Base-by-base conservation (phyloP, 345 rosid species). In the Trapa bicornis region DNA sequence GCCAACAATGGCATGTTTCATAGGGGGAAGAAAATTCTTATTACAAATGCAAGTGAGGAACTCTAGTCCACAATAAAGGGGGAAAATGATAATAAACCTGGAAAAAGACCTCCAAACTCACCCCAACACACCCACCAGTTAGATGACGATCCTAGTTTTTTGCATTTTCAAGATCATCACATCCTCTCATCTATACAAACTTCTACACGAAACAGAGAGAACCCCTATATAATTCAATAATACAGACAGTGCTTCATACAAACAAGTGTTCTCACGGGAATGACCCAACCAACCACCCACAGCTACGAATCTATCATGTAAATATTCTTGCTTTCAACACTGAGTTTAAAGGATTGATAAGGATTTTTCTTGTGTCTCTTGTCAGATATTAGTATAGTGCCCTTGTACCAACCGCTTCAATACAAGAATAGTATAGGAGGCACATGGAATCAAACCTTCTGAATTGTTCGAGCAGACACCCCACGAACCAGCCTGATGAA, bases 401-500 rank as follows among this genome's bases (percentile, higher is more conserved):
- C 4, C 36, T n/a, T 2, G 16, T 10, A 32, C 32, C 38, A 58
- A 58, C 35, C 63, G 35, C 63, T 32, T 58, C 29, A 10, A 15
- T 33, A 16, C 63, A 58, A 58, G 10, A 32, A 58, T 14, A 32
- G 63, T n/a, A 58, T 58, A 0, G 17, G 60, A 6, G 35, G 4
- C 35, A 1, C 60, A 17, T 54, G 33, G 60, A 22, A 11, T 82
- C 81, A 87, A 69, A 84, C 81, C 79, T 87, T 92, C n/a, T 82
- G 96, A 72, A 83, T 80, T 57, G 90, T 72, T 66, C 92, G 85
- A 9, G 91, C 76, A 29, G 98, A 89, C 63, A 86, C 88, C 1
- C 96, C 98, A 11, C 89, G 98, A 37, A 92, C 83, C 74, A 92
- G 95, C 73, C 91, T 81, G 65, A 87, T 83, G 76, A 89, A 92